Percentiles rank a stretch among this genome's conserved stretches.
These are phyloP conservation scores for Ceratobasidium papillatum DNA, from an alignment of 1,284 basidiomycete species.

Conservation along the genomic window DNA sequence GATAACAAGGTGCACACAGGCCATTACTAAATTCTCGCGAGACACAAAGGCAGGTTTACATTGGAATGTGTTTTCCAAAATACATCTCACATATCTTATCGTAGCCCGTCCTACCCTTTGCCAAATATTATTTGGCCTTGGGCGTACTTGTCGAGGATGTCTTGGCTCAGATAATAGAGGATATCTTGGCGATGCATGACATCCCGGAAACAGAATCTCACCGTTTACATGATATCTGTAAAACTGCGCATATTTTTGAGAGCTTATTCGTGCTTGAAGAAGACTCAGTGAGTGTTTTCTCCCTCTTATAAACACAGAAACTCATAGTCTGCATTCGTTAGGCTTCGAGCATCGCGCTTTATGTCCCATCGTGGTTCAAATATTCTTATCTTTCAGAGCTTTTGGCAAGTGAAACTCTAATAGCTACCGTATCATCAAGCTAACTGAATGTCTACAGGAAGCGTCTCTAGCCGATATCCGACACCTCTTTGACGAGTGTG, in stretches of 20 bases:
- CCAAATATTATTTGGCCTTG: conserved; percentile 67
- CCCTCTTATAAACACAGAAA: neutral
- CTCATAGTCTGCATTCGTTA: neutral
- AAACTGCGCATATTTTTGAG: conserved; percentile 80
- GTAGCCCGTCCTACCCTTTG: conserved; percentile 20
- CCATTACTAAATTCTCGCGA: conserved; percentile 70
- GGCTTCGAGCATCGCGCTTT: conserved; percentile 53
- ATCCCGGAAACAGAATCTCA: conserved; percentile 93
- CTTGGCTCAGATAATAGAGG: conserved; percentile 72
- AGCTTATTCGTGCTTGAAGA: conserved; percentile 74
- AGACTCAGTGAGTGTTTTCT: conserved; percentile 52
- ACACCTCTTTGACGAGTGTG: conserved; percentile 91
- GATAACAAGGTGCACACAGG: conserved; percentile 71
- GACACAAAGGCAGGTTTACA: conserved; percentile 74
- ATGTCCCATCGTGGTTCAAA: conserved; percentile 93
- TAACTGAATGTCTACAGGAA: conserved; percentile 61
- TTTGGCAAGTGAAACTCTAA: conserved; percentile 63
- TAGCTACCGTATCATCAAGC: conserved; percentile 20
- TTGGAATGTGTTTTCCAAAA: neutral
- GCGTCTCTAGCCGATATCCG: conserved; percentile 94
- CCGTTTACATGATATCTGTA: conserved; percentile 81
- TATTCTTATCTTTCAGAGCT: conserved; percentile 92
- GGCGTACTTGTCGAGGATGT: conserved; percentile 81
- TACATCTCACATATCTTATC: neutral
- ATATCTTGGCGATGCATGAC: conserved; percentile 83